Conservation (phyloP, 805 yeast species). For the Dipodascus geniculatus region DNA sequence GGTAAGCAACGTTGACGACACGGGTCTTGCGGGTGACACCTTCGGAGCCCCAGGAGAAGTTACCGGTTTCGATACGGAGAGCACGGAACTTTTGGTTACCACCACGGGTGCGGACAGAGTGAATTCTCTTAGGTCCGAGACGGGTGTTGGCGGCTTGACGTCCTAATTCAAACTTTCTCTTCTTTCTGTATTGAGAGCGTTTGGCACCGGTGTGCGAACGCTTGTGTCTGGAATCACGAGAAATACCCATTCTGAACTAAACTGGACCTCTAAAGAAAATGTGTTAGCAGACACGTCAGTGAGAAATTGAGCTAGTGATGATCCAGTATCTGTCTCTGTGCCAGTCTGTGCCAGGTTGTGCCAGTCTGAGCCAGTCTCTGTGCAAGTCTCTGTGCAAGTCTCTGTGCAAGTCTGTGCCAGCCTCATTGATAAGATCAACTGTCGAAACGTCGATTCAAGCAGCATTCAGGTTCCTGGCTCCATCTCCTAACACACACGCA, state of each 20-base stretch:
- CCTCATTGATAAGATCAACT: no score
- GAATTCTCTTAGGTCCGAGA: slow-evolving; percentile 98
- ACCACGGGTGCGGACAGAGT: slow-evolving; percentile 99
- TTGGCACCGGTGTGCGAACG: slow-evolving; percentile 99
- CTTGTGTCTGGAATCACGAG: slow-evolving; percentile 99
- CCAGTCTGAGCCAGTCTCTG: no score
- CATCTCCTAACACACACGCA: not conserved
- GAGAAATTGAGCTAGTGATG: not conserved
- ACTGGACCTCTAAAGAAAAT: not conserved
- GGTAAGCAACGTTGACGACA: slow-evolving; percentile 95
- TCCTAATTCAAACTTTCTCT: slow-evolving; percentile 99
- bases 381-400: no score
- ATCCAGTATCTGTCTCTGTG: no score
- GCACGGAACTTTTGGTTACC: slow-evolving; percentile 99
- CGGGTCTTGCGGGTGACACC: slow-evolving; percentile 98
- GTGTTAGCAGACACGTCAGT: not conserved
- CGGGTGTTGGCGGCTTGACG: slow-evolving; percentile 99
- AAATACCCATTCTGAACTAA: slow-evolving; percentile 82
- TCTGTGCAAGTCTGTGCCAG: no score
- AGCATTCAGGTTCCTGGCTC: no score
- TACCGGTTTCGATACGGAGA: slow-evolving; percentile 96
- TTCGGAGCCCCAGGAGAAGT: slow-evolving; percentile 99
- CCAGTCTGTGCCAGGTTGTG: no score
- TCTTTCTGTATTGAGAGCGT: slow-evolving; percentile 99
- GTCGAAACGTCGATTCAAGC: no score